Conservation (phyloP, 2,329 filamentous ascomycete species). For the Apiospora pterosperma region DNA sequence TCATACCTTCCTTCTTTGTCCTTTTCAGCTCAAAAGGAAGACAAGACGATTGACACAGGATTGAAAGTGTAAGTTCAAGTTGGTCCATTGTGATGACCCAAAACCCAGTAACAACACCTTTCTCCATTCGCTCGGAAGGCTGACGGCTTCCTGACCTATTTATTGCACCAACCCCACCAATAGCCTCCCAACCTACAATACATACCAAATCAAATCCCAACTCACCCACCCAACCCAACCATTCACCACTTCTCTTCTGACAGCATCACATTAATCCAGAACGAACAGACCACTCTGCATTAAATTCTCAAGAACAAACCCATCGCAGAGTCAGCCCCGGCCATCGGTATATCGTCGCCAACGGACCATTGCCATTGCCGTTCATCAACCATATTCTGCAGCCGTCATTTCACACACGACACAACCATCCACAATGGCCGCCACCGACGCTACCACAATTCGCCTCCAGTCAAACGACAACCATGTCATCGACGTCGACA, state of each 20-base stretch:
- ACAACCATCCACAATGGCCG: constrained; percentile 14
- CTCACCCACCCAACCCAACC: background rate
- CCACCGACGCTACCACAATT: constrained; percentile 14
- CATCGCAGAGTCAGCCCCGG: background rate
- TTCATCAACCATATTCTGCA: background rate
- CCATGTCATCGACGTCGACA: constrained; percentile 41
- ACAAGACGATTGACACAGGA: no score
- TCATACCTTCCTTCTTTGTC: background rate
- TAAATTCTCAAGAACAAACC: background rate
- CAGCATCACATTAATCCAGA: background rate
- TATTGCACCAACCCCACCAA: background rate
- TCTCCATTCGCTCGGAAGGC: background rate
- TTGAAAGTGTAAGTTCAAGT: background rate
- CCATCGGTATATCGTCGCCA: background rate
- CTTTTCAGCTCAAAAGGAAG: background rate
- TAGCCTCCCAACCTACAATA: background rate
- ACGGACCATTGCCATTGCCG: background rate
- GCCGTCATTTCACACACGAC: background rate
- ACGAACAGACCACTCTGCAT: background rate
- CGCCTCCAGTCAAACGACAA: constrained; percentile 20
- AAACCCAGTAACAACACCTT: background rate
- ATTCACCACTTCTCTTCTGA: background rate
- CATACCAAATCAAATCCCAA: background rate
- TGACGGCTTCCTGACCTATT: background rate
- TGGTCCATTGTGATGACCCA: background rate